Conservation (phyloP, 345 rosid species). For the Cardamine resedifolia region DNA sequence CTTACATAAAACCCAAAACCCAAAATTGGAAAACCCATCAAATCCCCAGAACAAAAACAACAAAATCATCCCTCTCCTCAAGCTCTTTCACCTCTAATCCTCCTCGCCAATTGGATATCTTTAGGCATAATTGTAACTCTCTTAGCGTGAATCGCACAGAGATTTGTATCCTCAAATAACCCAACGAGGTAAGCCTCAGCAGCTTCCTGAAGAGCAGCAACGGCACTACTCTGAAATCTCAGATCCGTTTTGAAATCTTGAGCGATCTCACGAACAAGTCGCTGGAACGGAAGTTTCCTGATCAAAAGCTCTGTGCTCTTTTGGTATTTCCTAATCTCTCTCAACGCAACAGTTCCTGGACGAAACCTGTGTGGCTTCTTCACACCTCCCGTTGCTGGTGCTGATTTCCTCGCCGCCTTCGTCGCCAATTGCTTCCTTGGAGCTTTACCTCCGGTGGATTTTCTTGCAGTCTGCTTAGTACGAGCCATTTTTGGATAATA, state of each 20-base stretch:
- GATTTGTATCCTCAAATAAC: conserved; percentile 52
- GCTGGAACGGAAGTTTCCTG: conserved; percentile 50
- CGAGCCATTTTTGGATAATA: conserved; percentile 36
- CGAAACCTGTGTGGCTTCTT: conserved; percentile 59
- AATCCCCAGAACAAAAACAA: too few species aligned
- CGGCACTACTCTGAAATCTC: conserved; percentile 52
- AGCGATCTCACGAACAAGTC: conserved; percentile 55
- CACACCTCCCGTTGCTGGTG: conserved; percentile 57
- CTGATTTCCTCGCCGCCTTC: conserved; percentile 47
- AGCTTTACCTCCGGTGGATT: conserved; percentile 48
- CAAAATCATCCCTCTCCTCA: background rate
- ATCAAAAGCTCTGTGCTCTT: conserved; percentile 53
- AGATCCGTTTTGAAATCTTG: conserved; percentile 58
- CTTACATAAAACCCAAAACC: background rate
- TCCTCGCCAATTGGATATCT: conserved; percentile 49
- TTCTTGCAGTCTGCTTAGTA: conserved; percentile 46
- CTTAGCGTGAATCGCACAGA: conserved; percentile 55
- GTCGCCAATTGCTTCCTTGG: conserved; percentile 52
- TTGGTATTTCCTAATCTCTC: conserved; percentile 56
- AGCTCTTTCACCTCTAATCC: conserved; percentile 56
- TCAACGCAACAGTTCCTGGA: conserved; percentile 53
- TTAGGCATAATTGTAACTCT: conserved; percentile 58
- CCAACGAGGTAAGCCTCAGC: conserved; percentile 59
- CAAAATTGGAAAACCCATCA: background rate
- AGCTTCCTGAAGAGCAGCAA: conserved; percentile 55